Conservation (phyloP, 805 yeast genomes). For the Brettanomyces sp. region DNA sequence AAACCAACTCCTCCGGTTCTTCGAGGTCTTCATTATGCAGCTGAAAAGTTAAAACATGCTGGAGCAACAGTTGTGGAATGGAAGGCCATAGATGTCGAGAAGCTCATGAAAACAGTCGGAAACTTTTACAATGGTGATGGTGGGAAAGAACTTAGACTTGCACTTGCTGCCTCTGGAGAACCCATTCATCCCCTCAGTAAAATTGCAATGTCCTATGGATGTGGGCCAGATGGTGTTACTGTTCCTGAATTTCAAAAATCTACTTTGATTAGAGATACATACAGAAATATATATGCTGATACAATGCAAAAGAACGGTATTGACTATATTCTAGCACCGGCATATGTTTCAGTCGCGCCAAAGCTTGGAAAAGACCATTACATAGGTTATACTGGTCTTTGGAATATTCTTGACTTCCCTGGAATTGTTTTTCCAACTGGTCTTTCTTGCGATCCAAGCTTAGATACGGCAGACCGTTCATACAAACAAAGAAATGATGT, state of each 20-base stretch:
- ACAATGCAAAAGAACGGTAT: conserved; percentile 38
- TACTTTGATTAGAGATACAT: conserved; percentile 38
- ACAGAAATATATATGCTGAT: conserved; percentile 40
- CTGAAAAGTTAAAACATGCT: conserved; percentile 40
- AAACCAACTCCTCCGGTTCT: conserved; percentile 37
- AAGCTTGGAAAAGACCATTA: conserved; percentile 46
- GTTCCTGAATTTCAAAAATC: conserved; percentile 38
- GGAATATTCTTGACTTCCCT: conserved; percentile 62
- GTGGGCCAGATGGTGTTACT: conserved; percentile 37
- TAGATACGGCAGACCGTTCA: conserved; percentile 12
- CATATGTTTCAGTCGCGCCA: conserved; percentile 58
- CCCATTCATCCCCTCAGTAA: conserved; percentile 49
- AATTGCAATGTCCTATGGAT: conserved; percentile 42
- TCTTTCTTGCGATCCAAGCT: conserved; percentile 32
- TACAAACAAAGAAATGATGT: conserved; percentile 13
- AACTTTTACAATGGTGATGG: conserved; percentile 53
- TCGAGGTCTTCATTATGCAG: conserved; percentile 36
- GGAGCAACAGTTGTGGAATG: conserved; percentile 46
- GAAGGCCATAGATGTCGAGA: conserved; percentile 41
- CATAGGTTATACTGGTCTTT: conserved; percentile 68
- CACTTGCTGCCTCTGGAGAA: conserved; percentile 51
- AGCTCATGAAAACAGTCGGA: conserved; percentile 46
- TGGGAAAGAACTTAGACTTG: conserved; percentile 22
- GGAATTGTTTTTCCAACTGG: conserved; percentile 52
- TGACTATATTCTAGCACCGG: conserved; percentile 53